Evolutionary conservation across 768 basidiomycete species (phyloP).

Genomic region (Candolleomyces efflorescens): DNA sequence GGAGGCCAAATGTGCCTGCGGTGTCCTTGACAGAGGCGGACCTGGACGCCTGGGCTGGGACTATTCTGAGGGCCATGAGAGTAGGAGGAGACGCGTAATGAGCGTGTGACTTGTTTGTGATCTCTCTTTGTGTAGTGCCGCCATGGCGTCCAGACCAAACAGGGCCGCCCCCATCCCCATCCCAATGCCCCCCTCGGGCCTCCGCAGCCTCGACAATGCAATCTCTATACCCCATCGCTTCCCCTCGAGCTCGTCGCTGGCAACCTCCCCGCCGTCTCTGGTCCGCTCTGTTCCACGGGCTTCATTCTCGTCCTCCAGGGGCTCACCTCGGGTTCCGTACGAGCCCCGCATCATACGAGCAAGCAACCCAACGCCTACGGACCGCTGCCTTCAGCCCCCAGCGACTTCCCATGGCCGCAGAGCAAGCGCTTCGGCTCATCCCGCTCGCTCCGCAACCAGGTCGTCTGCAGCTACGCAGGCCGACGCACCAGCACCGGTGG

Average conservation of each 20-base stretch:
- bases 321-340: slow-evolving; percentile 26
- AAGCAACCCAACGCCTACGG: slow-evolving; percentile 30
- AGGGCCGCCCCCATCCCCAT: slow-evolving; percentile 69
- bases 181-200: slow-evolving; percentile 42
- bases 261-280: slow-evolving; percentile 30
- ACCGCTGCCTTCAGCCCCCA: slow-evolving; percentile 40
- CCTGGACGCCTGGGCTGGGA: slow-evolving; percentile 52
- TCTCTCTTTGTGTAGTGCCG: slow-evolving; percentile 2
- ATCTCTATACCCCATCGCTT: slow-evolving; percentile 53
- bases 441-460: slow-evolving; percentile 18
- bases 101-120: slow-evolving; percentile 6
- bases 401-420: slow-evolving; percentile 25
- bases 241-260: slow-evolving; percentile 23
- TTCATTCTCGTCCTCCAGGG: slow-evolving; percentile 24
- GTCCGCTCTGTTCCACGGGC: slow-evolving; percentile 38
- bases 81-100: slow-evolving; percentile 25
- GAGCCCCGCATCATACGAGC: slow-evolving; percentile 72
- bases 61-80: slow-evolving; percentile 53
- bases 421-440: slow-evolving; percentile 15
- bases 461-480: slow-evolving; percentile 23
- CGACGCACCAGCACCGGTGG: slow-evolving; percentile 23
- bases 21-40: slow-evolving; percentile 65
- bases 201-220: slow-evolving; percentile 59
- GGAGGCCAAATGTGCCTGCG: slow-evolving; percentile 73
- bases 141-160: slow-evolving; percentile 39